Base-by-base conservation (phyloP, 192 early-diverging fungal genomes). In the Entomortierella beljakovae region DNA sequence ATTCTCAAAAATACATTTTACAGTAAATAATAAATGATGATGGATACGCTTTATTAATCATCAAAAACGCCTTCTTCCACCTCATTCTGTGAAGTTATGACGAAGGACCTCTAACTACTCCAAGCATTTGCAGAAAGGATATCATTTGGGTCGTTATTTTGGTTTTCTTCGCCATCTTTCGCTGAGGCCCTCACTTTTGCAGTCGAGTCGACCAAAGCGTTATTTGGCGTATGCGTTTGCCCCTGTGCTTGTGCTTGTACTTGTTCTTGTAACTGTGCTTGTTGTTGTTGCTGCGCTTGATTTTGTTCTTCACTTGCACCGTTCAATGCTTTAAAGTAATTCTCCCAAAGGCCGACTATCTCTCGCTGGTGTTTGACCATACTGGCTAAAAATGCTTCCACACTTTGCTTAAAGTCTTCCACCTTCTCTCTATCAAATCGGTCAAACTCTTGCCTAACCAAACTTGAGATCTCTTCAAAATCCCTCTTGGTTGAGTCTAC, bases 331-430 rank as follows among this genome's bases (percentile, higher is more conserved):
- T 70, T 69, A 33, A 79, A 79, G 37, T 79, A 79, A 40, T 70
- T 79, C 29, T 79, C 75, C 75, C 75, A 79, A 22, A 79, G 40
- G 22, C 67, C 67, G 0, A 79, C 75, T 65, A 93, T 90, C 86
- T 95, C 83, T 43, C 92, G 90, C 82, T 96, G 94, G 42, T 90
- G 92, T 53, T 92, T 88, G 54, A 96, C 85, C 85, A 95, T 90
- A 29, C 89, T 89, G 42, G 83, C 79, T 76, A 96, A 84, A 35
- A 93, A 94, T 4, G 84, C 66, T 61, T 94, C 92, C 42, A 94
- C 84, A 40, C 90, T 81, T 33, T 84, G 85, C 69, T 92, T 88
- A 68, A 96, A 94, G 64, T 96, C 95, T 43, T 88, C 87, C 28
- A 94, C 90, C 40, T 92, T 91, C 57, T 92, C 90, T 7, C 83